Evolutionary conservation across 352 stramenopile species (phyloP), one percentile per base, ranked within the genome.

Genomic region (Phytophthora hibernalis): DNA sequence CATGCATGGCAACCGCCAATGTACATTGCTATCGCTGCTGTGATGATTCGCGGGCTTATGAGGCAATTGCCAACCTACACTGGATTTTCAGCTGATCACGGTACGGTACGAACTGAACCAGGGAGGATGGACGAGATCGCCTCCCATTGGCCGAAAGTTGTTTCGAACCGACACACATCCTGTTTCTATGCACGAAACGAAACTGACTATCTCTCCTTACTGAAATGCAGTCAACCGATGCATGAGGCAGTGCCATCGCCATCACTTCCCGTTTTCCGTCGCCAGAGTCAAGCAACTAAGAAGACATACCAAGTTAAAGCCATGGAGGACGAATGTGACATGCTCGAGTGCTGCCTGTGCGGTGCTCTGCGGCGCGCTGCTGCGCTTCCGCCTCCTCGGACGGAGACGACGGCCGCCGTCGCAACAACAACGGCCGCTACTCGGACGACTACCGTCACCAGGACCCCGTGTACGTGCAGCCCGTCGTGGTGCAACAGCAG

Each of bases 331-430:
- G 82, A 80, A 51, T 92, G 84, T 52, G 86, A 94, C 51, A 86
- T 91, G 72, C 77, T 89, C 74, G 83, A 90, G 65, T 92, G 82
- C 77, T 89, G 80, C 65, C 69, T 91, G 61, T 92, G 85, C 73
- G 83, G 83, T 54, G 81, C 82, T 15, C 76, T 91, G 37, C 92
- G 86, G 57, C 83, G 80, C 42, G 82, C 84, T 94, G 86, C 77
- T 94, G 86, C 58, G 86, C 82, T 21, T 68, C 79, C 2, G 77
- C 26, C 26, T 2, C 74, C 5, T 70, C 69, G 5, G 64, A 67
- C 20, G 70, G 76, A 37, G 63, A 68, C 37, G 62, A 83, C 63
- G 53, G 69, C 61, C 62, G 70, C 56, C 80, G 81, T 43, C 79
- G 73, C 53, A 44, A n/a, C n/a, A n/a, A n/a, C n/a, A n/a, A 67